These are phyloP conservation scores for grape (Vitis vinifera) DNA, from an alignment of 164 flowering plant genomes.

Conservation along the genomic window ASM3070453v1 NC_081811.1:3806001-3806500, in stretches of 20 bases:
- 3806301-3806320: neutral
- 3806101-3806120: no score
- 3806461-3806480: neutral
- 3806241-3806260: constrained; percentile 83
- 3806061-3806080: no score
- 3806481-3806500: constrained; percentile 1
- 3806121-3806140: no score
- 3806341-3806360: constrained; percentile 10
- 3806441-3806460: neutral
- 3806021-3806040: no score
- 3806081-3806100: no score
- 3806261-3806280: constrained; percentile 77
- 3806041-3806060: no score
- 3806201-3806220: constrained; percentile 70
- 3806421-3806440: constrained; percentile 63
- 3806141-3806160: neutral
- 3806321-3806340: neutral
- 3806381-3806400: constrained; percentile 98
- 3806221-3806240: constrained; percentile 81
- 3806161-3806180: constrained; percentile 4
- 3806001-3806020: no score
- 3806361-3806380: constrained; percentile 82
- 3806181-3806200: constrained; percentile 3
- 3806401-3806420: constrained; percentile 97
- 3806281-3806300: neutral